These are phyloP conservation scores for Penicillium fimorum DNA, from an alignment of 495 filamentous ascomycete genomes.

Conservation along the genomic window DNA sequence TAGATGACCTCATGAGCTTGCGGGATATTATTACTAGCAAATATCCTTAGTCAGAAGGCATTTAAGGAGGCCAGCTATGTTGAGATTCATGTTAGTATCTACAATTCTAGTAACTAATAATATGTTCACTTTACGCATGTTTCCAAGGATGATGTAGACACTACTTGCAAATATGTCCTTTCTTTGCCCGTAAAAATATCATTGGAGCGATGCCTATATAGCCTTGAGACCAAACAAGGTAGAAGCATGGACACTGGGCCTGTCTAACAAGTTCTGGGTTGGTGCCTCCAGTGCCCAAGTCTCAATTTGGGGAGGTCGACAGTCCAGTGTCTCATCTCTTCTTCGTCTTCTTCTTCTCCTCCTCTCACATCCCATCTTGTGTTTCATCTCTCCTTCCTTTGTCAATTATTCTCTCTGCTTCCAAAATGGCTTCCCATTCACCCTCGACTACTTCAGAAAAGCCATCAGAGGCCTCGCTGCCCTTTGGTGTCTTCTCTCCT, in stretches of 20 bases:
- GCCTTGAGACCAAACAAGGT: neutral
- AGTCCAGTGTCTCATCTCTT: neutral
- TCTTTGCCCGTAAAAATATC: neutral
- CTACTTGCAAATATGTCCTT: neutral
- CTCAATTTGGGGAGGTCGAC: neutral
- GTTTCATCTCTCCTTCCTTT: neutral
- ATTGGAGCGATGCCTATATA: neutral
- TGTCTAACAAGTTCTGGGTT: neutral
- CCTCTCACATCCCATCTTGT: neutral
- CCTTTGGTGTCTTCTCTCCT: constrained; percentile 15
- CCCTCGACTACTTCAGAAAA: neutral
- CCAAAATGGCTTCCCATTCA: neutral
- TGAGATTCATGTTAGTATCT: neutral
- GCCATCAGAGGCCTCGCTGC: constrained; percentile 9
- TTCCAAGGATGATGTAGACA: neutral
- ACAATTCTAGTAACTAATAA: neutral
- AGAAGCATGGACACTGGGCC: neutral
- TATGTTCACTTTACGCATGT: neutral
- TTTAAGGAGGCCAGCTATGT: neutral
- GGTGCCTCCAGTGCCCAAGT: neutral
- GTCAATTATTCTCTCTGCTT: neutral
- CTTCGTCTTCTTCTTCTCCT: neutral
- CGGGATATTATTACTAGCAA: neutral
- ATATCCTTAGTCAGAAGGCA: neutral
- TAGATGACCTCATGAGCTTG: constrained; percentile 3